Evolutionary conservation across 78 protist genomes (phyloP).

Genomic region (Dictyostelium brefeldianum): DNA sequence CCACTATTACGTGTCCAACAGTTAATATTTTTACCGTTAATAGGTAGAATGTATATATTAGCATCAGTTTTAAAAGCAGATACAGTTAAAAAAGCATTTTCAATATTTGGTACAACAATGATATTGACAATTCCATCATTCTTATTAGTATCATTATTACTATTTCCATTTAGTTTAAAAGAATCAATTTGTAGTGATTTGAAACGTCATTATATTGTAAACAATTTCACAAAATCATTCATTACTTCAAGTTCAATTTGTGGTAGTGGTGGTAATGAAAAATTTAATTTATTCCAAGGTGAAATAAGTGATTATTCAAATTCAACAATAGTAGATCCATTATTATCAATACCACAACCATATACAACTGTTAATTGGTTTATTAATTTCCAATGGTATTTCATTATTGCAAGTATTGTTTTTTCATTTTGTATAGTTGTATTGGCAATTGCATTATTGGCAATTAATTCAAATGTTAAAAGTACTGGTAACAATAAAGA

Average conservation of each 20-base stretch:
- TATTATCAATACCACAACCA: too few relatives aligned
- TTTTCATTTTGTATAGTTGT: not conserved
- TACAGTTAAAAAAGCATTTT: not conserved
- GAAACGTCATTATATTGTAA: not conserved
- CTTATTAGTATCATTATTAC: not conserved
- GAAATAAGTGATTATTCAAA: too few relatives aligned
- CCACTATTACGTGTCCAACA: not conserved
- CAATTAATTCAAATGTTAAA: not conserved
- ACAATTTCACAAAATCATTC: not conserved
- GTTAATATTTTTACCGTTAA: not conserved
- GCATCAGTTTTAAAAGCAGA: not conserved
- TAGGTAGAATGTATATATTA: not conserved
- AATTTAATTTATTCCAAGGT: too few relatives aligned
- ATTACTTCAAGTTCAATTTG: too few relatives aligned
- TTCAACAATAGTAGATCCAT: too few relatives aligned
- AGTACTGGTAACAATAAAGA: not conserved
- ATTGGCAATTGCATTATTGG: not conserved
- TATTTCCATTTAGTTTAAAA: constrained; percentile 1
- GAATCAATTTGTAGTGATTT: not conserved
- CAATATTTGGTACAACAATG: not conserved
- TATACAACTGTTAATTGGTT: not conserved
- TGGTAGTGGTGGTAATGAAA: too few relatives aligned
- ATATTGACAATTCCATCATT: not conserved
- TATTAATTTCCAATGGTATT: not conserved
- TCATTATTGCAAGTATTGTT: not conserved